phyloP scores from a whole-genome alignment of 495 filamentous ascomycete species.

The Penicillium dipodomyicola region DNA sequence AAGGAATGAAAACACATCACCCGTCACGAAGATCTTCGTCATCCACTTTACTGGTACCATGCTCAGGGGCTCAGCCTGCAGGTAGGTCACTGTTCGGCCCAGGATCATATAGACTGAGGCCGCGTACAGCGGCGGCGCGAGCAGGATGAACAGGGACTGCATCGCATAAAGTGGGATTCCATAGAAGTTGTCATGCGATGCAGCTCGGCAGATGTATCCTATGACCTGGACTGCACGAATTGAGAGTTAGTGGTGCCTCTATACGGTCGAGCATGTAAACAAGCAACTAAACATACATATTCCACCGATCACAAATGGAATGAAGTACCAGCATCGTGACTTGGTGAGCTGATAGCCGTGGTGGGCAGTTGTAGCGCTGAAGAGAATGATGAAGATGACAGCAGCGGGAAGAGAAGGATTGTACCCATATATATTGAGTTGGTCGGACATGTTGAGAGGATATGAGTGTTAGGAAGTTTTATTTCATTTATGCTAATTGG shows the following conservation, averaged over 20 bases:
- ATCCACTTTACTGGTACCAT: conserved; percentile 29
- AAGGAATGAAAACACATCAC: conserved; percentile 37
- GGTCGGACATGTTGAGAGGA: conserved; percentile 12
- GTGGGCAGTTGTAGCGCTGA: conserved; percentile 16
- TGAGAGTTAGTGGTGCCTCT: not conserved
- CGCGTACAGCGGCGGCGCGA: conserved; percentile 53
- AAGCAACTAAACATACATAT: conserved; percentile 17
- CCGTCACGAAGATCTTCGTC: conserved; percentile 40
- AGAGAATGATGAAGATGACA: conserved; percentile 26
- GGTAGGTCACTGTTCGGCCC: conserved; percentile 47
- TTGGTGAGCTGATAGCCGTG: conserved; percentile 24
- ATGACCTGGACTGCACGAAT: conserved; percentile 50
- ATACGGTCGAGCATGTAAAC: no score
- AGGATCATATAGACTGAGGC: conserved; percentile 61
- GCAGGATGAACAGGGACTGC: conserved; percentile 39
- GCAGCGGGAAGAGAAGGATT: conserved; percentile 23
- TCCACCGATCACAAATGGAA: conserved; percentile 30
- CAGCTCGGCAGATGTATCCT: conserved; percentile 56
- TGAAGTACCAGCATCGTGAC: conserved; percentile 30
- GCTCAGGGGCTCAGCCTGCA: conserved; percentile 40
- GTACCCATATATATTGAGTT: conserved; percentile 29
- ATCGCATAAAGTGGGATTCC: conserved; percentile 36
- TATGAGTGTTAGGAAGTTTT: not conserved
- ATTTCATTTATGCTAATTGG: not conserved
- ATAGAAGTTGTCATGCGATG: conserved; percentile 32